These are phyloP conservation scores for Excoecaria cochinchinensis DNA, from an alignment of 345 rosid species.

Conservation along the genomic window DNA sequence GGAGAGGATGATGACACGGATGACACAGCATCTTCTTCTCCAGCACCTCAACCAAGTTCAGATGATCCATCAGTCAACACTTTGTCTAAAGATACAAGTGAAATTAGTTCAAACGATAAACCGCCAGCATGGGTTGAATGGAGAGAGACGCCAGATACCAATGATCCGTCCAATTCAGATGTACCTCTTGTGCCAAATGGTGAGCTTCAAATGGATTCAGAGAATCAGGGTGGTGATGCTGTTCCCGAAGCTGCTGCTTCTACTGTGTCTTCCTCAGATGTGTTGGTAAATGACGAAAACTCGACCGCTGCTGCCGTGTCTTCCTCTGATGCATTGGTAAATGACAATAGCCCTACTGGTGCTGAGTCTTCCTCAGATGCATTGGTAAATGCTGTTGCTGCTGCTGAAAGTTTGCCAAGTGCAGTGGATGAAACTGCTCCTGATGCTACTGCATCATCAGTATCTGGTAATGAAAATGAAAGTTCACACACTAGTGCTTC, in stretches of 20 bases:
- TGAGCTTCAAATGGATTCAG: slow-evolving; percentile 35
- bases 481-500: not conserved
- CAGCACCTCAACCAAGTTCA: slow-evolving; percentile 33
- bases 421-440: slow-evolving; percentile 10
- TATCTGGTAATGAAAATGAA: slow-evolving; percentile 16
- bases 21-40: slow-evolving; percentile 52
- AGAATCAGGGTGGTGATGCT: slow-evolving; percentile 34
- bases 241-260: not conserved
- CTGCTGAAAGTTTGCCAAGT: too few relatives aligned
- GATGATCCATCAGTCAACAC: slow-evolving; percentile 39
- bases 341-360: not conserved
- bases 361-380: slow-evolving; percentile 21
- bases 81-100: slow-evolving; percentile 40
- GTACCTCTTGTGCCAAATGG: slow-evolving; percentile 33
- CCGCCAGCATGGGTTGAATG: slow-evolving; percentile 78
- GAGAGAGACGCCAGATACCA: slow-evolving; percentile 64
- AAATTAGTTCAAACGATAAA: slow-evolving; percentile 40
- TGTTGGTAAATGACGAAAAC: too few relatives aligned
- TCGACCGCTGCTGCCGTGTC: too few relatives aligned
- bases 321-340: too few relatives aligned
- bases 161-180: slow-evolving; percentile 36
- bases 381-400: not conserved
- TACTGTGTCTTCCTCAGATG: too few relatives aligned
- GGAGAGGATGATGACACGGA: slow-evolving; percentile 50
- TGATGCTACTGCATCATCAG: slow-evolving; percentile 14